These are phyloP conservation scores for Citrullus colocynthis DNA, from an alignment of 306 rosid genomes.

Conservation along the genomic window DNA sequence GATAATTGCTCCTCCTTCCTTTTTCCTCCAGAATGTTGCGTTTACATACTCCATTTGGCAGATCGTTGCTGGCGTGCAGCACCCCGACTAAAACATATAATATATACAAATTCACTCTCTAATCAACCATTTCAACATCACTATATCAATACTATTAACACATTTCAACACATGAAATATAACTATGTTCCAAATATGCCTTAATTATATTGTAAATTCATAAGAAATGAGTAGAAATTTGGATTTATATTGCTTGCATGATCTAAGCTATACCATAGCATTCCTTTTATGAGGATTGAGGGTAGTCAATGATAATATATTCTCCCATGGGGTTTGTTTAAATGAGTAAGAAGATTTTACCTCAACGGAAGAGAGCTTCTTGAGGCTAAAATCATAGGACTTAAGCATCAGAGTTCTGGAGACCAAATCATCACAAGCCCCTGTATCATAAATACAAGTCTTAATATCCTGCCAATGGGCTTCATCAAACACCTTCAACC, in stretches of 20 bases:
- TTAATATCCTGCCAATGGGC: slow-evolving; percentile 12
- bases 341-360: background rate
- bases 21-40: slow-evolving; percentile 20
- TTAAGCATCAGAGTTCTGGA: slow-evolving; percentile 7
- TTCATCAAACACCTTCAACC: background rate
- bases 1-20: background rate
- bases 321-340: too few species aligned
- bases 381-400: slow-evolving; percentile 8
- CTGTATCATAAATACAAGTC: slow-evolving; percentile 11
- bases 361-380: slow-evolving; percentile 12
- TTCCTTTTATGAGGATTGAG: too few species aligned
- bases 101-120: too few species aligned
- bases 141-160: too few species aligned
- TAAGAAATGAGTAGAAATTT: too few species aligned
- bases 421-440: slow-evolving; percentile 11
- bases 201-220: too few species aligned
- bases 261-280: too few species aligned
- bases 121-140: too few species aligned
- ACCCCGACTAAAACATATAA: slow-evolving; percentile 7
- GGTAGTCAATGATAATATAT: too few species aligned
- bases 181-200: too few species aligned
- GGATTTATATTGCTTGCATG: too few species aligned
- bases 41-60: slow-evolving; percentile 21
- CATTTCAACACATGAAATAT: too few species aligned
- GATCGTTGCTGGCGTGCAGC: slow-evolving; percentile 19